Evolutionary conservation across 805 yeast species (phyloP).

Genomic region (Kazachstania africana): DNA sequence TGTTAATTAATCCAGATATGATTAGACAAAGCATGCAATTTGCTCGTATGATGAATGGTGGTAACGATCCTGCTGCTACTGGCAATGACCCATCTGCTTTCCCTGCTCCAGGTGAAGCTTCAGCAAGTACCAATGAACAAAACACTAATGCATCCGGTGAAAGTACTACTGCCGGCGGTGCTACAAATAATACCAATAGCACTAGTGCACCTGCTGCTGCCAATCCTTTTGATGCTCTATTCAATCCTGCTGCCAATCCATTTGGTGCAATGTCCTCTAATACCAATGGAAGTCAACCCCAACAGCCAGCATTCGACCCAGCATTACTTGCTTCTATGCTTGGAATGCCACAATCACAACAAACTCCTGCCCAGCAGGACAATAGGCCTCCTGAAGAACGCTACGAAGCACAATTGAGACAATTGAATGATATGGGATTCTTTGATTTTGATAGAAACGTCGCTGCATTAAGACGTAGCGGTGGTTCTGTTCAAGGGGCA

Average conservation of each 20-base stretch:
- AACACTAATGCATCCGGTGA: conserved; percentile 17
- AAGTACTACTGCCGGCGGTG: conserved; percentile 3
- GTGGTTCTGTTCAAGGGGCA: conserved; percentile 97
- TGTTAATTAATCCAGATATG: conserved; percentile 74
- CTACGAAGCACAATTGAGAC: conserved; percentile 59
- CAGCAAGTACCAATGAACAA: conserved; percentile 34
- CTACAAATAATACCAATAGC: conserved; percentile 11
- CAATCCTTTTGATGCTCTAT: conserved; percentile 43
- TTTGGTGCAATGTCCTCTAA: conserved; percentile 28
- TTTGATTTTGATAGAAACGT: conserved; percentile 87
- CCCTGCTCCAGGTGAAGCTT: conserved; percentile 2
- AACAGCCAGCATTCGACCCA: conserved; percentile 36
- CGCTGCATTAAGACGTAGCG: conserved; percentile 83
- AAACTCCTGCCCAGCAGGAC: conserved; percentile 29
- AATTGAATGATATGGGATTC: conserved; percentile 76
- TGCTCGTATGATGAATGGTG: conserved; percentile 37
- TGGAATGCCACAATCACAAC: too few relatives aligned
- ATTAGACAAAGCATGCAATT: conserved; percentile 73
- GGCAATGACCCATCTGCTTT: background rate
- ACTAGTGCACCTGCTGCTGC: conserved; percentile 15
- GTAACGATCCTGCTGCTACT: conserved; percentile 18
- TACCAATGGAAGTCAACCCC: conserved; percentile 11
- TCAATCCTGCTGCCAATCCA: conserved; percentile 31
- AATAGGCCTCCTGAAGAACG: conserved; percentile 72
- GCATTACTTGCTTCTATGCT: conserved; percentile 35